These are phyloP conservation scores for Nigrograna mackinnonii DNA, from an alignment of 2,329 filamentous ascomycete species.

Conservation along the genomic window DNA sequence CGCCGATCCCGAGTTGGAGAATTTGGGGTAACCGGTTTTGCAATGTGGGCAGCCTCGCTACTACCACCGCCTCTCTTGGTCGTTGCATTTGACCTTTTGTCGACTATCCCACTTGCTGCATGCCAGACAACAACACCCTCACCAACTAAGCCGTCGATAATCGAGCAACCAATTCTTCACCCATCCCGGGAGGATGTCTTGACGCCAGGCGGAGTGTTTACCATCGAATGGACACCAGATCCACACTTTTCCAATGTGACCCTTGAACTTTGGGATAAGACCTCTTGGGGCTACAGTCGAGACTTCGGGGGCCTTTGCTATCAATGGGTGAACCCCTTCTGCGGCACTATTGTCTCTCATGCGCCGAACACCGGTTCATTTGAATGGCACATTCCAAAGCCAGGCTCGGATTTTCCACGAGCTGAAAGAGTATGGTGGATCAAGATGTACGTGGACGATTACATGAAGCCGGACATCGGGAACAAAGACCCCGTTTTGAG, in stretches of 20 bases:
- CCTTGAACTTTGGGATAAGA: conserved; percentile 21
- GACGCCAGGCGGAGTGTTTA: conserved; percentile 11
- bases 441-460: conserved; percentile 22
- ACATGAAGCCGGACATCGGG: conserved; percentile 7
- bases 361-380: conserved; percentile 17
- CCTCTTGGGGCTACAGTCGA: conserved; percentile 14
- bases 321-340: conserved; percentile 17
- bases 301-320: conserved; percentile 16
- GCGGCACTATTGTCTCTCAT: conserved; percentile 16
- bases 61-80: conserved; percentile 71
- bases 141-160: conserved; percentile 7
- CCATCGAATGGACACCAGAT: conserved; percentile 13
- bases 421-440: conserved; percentile 14
- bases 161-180: conserved; percentile 14
- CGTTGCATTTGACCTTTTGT: conserved; percentile 62
- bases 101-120: conserved; percentile 60
- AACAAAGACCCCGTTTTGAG: conserved; percentile 18
- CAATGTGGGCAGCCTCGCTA: conserved; percentile 72
- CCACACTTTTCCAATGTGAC: conserved; percentile 16
- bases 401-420: conserved; percentile 12
- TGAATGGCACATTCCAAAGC: conserved; percentile 10
- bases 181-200: conserved; percentile 8
- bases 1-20: not conserved
- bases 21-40: conserved; percentile 48
- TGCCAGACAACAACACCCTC: conserved; percentile 5